Conservation (phyloP, 2,329 filamentous ascomycete species). For the Cephalotrichum gorgonifer region DNA sequence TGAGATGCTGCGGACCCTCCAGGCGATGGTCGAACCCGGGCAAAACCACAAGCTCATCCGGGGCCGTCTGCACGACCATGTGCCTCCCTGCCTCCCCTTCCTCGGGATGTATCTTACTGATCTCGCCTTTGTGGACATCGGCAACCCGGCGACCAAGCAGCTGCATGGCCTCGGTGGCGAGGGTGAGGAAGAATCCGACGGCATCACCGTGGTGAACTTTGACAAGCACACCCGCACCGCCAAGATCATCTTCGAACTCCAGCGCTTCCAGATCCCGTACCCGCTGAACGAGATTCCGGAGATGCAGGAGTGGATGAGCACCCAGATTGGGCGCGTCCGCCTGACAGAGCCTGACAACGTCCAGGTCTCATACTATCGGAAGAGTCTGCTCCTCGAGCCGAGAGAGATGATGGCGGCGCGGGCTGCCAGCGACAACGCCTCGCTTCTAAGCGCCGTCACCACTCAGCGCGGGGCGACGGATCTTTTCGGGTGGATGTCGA, state of each 20-base stretch:
- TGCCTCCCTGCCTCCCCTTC: constrained; percentile 89
- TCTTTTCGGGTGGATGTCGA: constrained; percentile 40
- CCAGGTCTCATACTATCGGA: constrained; percentile 62
- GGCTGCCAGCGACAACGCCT: constrained; percentile 20
- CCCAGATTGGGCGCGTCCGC: constrained; percentile 69
- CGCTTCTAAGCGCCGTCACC: constrained; percentile 7
- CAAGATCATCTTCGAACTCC: constrained; percentile 89
- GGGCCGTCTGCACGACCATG: constrained; percentile 70
- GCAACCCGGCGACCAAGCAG: constrained; percentile 77
- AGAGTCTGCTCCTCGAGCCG: constrained; percentile 76
- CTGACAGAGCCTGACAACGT: constrained; percentile 43
- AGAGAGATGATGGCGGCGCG: constrained; percentile 35
- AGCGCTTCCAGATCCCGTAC: constrained; percentile 93
- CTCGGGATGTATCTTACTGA: constrained; percentile 95
- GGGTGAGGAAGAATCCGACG: constrained; percentile 50
- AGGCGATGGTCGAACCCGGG: constrained; percentile 76
- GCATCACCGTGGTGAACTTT: constrained; percentile 84
- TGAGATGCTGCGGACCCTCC: constrained; percentile 65
- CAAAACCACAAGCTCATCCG: constrained; percentile 87
- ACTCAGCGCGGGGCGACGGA: constrained; percentile 23
- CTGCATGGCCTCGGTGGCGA: constrained; percentile 41
- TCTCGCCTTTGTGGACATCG: constrained; percentile 89
- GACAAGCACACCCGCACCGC: constrained; percentile 94
- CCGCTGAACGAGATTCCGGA: constrained; percentile 73
- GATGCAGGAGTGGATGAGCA: constrained; percentile 85